Percentiles rank a stretch among this genome's conserved stretches.
Conservation (phyloP, 2,329 filamentous ascomycete genomes). For the Talaromyces sp. region DNA sequence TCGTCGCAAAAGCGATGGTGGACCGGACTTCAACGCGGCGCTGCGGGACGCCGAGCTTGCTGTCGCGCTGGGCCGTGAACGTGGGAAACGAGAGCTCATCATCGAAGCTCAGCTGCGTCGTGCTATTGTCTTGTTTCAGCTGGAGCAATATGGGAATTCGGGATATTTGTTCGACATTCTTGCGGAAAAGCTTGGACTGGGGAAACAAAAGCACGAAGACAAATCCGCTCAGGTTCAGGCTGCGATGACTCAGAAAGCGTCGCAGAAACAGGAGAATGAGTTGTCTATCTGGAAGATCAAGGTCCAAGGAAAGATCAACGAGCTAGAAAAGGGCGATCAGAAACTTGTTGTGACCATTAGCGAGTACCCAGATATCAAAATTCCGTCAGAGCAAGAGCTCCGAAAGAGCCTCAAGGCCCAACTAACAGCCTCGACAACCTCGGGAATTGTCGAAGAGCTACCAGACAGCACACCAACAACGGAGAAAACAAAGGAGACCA, state of each 20-base stretch:
- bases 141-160: conserved; percentile 70
- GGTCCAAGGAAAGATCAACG: conserved; percentile 48
- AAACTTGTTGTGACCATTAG: conserved; percentile 41
- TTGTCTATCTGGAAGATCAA: conserved; percentile 58
- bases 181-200: conserved; percentile 45
- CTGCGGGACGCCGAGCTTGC: conserved; percentile 67
- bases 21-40: conserved; percentile 44
- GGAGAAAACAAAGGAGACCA: conserved; percentile 7
- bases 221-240: conserved; percentile 25
- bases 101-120: conserved; percentile 77
- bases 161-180: conserved; percentile 63
- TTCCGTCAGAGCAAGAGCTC: conserved; percentile 39
- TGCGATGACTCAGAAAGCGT: conserved; percentile 14
- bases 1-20: conserved; percentile 50
- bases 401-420: conserved; percentile 29
- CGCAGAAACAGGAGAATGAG: conserved; percentile 27
- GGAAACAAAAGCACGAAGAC: conserved; percentile 35
- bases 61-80: conserved; percentile 57
- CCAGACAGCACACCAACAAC: conserved; percentile 1
- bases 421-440: conserved; percentile 18
- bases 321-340: conserved; percentile 47
- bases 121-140: conserved; percentile 66
- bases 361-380: conserved; percentile 50
- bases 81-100: conserved; percentile 71
- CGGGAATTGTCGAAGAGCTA: background rate